These are phyloP conservation scores for Claviceps africana DNA, from an alignment of 2,329 filamentous ascomycete genomes.

Conservation along the genomic window DNA sequence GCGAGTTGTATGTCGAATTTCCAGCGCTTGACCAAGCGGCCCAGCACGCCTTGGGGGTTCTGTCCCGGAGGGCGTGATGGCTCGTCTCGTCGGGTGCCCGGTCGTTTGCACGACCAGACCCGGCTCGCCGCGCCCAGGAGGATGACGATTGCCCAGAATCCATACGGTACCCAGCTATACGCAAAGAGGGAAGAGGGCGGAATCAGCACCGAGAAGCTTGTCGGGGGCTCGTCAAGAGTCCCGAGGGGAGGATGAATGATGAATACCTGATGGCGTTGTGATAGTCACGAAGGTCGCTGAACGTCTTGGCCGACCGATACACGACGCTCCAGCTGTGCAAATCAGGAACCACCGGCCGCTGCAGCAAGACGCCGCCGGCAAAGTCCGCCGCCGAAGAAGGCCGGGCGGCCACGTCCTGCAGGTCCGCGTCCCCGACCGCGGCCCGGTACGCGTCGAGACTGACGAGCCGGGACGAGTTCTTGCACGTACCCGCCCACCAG, in stretches of 20 bases:
- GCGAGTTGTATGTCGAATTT: neutral
- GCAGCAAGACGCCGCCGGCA: neutral
- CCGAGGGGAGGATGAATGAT: neutral
- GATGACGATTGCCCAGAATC: neutral
- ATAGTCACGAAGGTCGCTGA: slow-evolving; percentile 4
- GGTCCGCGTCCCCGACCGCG: neutral
- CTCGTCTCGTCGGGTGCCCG: neutral
- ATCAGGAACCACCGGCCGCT: neutral
- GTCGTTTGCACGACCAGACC: neutral
- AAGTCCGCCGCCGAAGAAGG: neutral
- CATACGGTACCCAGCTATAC: neutral
- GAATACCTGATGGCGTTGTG: slow-evolving; percentile 5
- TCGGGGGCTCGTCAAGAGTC: too few species aligned
- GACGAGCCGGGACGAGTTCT: slow-evolving; percentile 9
- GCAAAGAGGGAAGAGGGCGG: neutral
- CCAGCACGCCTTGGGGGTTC: neutral
- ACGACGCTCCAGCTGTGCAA: slow-evolving; percentile 5
- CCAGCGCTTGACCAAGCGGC: neutral
- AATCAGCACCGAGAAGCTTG: neutral
- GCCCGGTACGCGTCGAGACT: slow-evolving; percentile 5
- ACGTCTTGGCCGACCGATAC: slow-evolving; percentile 2
- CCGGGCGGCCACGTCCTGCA: neutral
- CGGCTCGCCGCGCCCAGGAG: neutral
- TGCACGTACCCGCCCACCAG: slow-evolving; percentile 10
- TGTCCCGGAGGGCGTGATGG: neutral